phyloP scores from a whole-genome alignment of 306 rosid species.

The Rubus idaeus region DNA sequence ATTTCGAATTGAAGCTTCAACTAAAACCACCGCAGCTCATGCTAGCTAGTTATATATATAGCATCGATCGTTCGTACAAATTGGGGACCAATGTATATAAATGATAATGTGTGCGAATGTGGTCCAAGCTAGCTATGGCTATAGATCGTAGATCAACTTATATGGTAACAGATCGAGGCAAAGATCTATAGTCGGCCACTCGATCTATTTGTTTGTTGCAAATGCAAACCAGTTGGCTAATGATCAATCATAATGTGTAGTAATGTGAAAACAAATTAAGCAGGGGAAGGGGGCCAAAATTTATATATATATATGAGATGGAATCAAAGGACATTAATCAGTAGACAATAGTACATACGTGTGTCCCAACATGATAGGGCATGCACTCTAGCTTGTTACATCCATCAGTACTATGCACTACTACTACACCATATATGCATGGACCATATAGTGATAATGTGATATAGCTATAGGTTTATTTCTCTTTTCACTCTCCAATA shows the following conservation, averaged over 20 bases:
- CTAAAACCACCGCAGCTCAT: constrained; percentile 5
- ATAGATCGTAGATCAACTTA: neutral
- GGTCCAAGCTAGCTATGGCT: neutral
- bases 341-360: constrained; percentile 30
- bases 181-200: neutral
- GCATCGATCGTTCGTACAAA: neutral
- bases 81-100: neutral
- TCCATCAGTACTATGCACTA: constrained; percentile 18
- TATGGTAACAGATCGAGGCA: neutral
- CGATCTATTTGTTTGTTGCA: constrained; percentile 32
- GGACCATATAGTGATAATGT: constrained; percentile 18
- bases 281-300: constrained; percentile 25
- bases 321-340: constrained; percentile 43
- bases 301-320: constrained; percentile 1
- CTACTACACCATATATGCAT: neutral
- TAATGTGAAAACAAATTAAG: constrained; percentile 30
- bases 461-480: neutral
- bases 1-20: neutral
- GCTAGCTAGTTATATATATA: neutral
- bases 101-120: neutral
- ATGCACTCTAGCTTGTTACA: constrained; percentile 26
- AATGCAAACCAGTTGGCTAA: constrained; percentile 36
- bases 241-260: constrained; percentile 1
- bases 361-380: constrained; percentile 26
- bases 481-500: constrained; percentile 42